Evolutionary conservation across 352 stramenopile species (phyloP), one percentile per base, ranked within the genome.

Genomic region (Globisporangium emineosum): DNA sequence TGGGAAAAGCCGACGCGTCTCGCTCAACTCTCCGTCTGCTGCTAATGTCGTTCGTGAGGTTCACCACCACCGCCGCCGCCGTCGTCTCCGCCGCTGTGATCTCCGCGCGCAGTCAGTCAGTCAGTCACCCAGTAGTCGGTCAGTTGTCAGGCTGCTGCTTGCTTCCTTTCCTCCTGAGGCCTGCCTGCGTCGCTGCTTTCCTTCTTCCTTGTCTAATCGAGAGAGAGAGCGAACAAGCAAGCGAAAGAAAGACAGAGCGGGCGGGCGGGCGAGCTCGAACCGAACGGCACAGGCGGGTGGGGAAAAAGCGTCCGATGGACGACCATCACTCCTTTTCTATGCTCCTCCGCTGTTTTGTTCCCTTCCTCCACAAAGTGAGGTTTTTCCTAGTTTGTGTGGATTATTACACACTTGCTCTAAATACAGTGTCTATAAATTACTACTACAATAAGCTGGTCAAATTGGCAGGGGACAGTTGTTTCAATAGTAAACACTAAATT

Each of bases 191-290:
- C 21, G 17, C 40, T 43, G 15, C 35, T 13, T 43, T 43, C 12
- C 17, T 47, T 45, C 37, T 13, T 17, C 7, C 40, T 17, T 17
- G 45, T 52, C 45, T 52, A 52, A 29, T 54, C 50, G 21, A 32
- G 25, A 19, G 27, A 33, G n/a, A 37, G 8, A 40, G 51, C 51
- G 51, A 42, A 40, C 51, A 40, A 42, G 51, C 51, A 40, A 42
- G 51, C 29, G 19, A 40, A 57, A 57, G 51, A 57, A 57, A 57
- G 51, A 57, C 51, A 57, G 51, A 57, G 51, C 51, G 10, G n/a
- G 19, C 51, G 2, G 13, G 6, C 15, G 6, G 27, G 21, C n/a
- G 6, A 25, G 35, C 15, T 47, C 5, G 17, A 57, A 43, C 27
- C 17, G 51, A 43, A 42, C 15, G 9, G 29, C 29, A 32, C 2